Evolutionary conservation across 1,284 basidiomycete genomes (phyloP).

Genomic region (Sporisorium exsertum): DNA sequence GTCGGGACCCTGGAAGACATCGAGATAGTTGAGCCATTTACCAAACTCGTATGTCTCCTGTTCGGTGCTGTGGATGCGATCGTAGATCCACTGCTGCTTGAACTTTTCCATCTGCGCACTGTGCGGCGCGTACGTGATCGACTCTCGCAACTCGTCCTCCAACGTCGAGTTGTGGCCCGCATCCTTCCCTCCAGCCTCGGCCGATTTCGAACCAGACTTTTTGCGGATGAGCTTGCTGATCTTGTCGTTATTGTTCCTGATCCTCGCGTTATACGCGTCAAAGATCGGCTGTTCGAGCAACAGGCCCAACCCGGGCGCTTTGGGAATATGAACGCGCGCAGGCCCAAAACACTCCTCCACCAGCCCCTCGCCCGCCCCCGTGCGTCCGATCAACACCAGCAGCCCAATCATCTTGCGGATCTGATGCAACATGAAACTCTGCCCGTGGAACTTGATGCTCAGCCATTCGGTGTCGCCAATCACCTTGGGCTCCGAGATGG

Average conservation of each 20-base stretch:
- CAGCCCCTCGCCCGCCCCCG: constrained; percentile 54
- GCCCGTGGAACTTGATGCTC: constrained; percentile 90
- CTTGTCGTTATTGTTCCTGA: constrained; percentile 65
- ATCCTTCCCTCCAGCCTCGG: constrained; percentile 1
- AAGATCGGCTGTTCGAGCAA: constrained; percentile 94
- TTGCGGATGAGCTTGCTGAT: constrained; percentile 69
- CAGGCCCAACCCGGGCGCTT: constrained; percentile 94
- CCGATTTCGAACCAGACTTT: constrained; percentile 9
- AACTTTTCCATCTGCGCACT: constrained; percentile 55
- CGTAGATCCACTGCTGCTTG: constrained; percentile 66
- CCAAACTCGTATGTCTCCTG: constrained; percentile 76
- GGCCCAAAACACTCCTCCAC: constrained; percentile 74
- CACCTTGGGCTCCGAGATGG: constrained; percentile 72
- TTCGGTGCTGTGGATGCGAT: constrained; percentile 76
- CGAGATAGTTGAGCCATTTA: constrained; percentile 70
- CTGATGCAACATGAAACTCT: constrained; percentile 99
- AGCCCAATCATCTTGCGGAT: constrained; percentile 95
- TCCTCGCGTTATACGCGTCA: constrained; percentile 79
- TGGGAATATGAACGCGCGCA: constrained; percentile 86
- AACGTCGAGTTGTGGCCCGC: constrained; percentile 10
- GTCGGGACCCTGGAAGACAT: constrained; percentile 59
- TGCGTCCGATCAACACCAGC: constrained; percentile 75
- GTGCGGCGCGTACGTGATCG: constrained; percentile 46
- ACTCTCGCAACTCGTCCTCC: constrained; percentile 47
- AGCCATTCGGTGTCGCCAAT: constrained; percentile 96